Evolutionary conservation across 495 filamentous ascomycete genomes (phyloP), one percentile per base, ranked within the genome.

Genomic region (Neurospora terricola): DNA sequence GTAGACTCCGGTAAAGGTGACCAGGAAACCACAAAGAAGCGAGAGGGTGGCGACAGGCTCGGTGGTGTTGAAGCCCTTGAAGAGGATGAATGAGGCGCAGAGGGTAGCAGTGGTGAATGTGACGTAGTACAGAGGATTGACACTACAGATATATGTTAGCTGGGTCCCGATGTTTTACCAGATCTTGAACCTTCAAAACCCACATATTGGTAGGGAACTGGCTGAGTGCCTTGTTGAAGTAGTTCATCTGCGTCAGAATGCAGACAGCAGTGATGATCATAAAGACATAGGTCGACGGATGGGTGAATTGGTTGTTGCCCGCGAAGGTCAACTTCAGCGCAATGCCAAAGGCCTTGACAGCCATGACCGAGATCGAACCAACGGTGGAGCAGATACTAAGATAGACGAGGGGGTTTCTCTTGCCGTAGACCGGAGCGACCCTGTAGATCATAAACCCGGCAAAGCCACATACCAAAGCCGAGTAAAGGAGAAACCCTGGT

Each of bases 231-330:
- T 99, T 99, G 86, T 99, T 99, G 82, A 99, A 97, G 82, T 98
- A 99, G 83, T 98, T 98, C 96, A 99, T 97, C 84, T 99, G 96
- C 23, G 94, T 97, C 70, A 98, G 81, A 80, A 98, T 98, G 84
- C 96, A 98, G 74, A 97, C 93, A 4, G 84, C 87, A 0, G 93
- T 94, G 45, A 98, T 90, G 77, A 99, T 98, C 78, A 92, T 90
- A 79, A 99, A 99, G 68, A 98, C 94, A 78, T 98, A 99, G 69
- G 96, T 99, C 68, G 93, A 96, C 0, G 96, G 91, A 77, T 96
- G 92, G 4, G 87, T 89, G 78, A 99, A 97, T 81, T 99, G 96
- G 83, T 99, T 99, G 78, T 96, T 90, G 38, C 95, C 95, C 21
- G 84, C 88, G 68, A 99, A 86, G 1, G 96, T 98, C 75, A 98